Evolutionary conservation across 805 yeast genomes (phyloP), one percentile per base, ranked within the genome.

Genomic region (Pichia pseudocactophila): DNA sequence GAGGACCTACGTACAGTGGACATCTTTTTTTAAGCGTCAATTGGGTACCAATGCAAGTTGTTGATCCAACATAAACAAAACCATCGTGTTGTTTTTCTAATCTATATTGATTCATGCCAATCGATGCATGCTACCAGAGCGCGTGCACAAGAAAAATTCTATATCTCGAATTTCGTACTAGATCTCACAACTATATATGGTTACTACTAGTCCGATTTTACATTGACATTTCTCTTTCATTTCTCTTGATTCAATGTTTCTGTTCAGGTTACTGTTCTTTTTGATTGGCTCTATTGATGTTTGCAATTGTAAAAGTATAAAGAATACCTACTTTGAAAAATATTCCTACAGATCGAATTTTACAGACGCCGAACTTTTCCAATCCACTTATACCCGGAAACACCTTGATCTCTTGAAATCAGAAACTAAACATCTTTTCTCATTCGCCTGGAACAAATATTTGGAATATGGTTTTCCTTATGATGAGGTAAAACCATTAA

Each of bases 401-500:
- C 64, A 61, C 41, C 40, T 60, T 10, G 26, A 40, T 1, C 16
- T 37, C 7, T 43, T 62, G 16, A 61, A 62, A 49, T 55, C 66
- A 12, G 76, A 78, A 47, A 75, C 90, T 0, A 64, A 58, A 43
- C 54, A 59, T 2, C 64, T 88, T 28, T 86, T 89, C 51, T 62
- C 76, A 42, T 90, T 82, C 60, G 92, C 83, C 0, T 83, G 90
- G 82, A 54, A 68, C 41, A 70, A 79, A 10, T 89, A 89, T 58
- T 65, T 82, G 65, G 58, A 61, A 1, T 54, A 70, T 53, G 97
- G 85, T 0, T 86, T 73, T 51, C 97, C 97, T 0, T 74, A 65
- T 19, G 97, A 89, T 59, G 94, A 88, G 55, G 75, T 89, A 8
- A 62, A 70, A 30, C 97, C 97, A 0, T 52, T 84, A 11, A 58